Percentiles rank a stretch among this genome's conserved stretches.
Conservation (phyloP, 2,329 filamentous ascomycete species). For the Nemania sp. region DNA sequence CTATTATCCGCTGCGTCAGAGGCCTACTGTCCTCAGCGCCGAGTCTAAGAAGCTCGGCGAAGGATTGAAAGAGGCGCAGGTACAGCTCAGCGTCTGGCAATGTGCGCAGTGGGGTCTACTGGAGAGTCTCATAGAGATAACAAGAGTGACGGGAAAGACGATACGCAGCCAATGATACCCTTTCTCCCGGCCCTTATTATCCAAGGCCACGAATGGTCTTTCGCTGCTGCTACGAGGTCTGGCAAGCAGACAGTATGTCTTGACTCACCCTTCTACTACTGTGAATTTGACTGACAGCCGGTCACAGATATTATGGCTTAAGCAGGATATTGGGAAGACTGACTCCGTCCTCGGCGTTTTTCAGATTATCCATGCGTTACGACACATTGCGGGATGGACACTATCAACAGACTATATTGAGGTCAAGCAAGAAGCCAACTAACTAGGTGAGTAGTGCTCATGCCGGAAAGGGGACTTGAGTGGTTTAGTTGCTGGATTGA, state of each 20-base stretch:
- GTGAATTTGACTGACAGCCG: background rate
- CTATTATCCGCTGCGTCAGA: conserved; percentile 4
- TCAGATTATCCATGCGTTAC: conserved; percentile 2
- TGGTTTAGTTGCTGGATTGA: background rate
- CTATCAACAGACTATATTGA: background rate
- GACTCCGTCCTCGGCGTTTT: conserved; percentile 3
- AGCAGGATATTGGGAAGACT: background rate
- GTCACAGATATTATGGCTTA: conserved; percentile 2
- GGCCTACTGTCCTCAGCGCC: conserved; percentile 2
- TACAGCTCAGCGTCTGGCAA: conserved; percentile 11
- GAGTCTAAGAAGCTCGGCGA: conserved; percentile 10
- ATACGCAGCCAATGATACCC: background rate
- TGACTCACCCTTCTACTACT: background rate
- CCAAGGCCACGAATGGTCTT: background rate
- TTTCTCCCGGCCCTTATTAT: background rate
- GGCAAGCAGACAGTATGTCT: background rate
- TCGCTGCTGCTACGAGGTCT: background rate
- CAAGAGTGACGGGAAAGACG: background rate
- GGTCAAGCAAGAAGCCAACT: background rate
- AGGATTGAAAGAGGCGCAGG: background rate
- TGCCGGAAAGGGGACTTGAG: too few relatives aligned
- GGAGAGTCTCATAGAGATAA: background rate
- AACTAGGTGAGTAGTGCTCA: background rate
- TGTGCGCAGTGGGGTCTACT: conserved; percentile 12
- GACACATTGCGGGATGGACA: background rate